Conservation (phyloP, 108 stramenopile genomes). For the Skeletonema grethae region DNA sequence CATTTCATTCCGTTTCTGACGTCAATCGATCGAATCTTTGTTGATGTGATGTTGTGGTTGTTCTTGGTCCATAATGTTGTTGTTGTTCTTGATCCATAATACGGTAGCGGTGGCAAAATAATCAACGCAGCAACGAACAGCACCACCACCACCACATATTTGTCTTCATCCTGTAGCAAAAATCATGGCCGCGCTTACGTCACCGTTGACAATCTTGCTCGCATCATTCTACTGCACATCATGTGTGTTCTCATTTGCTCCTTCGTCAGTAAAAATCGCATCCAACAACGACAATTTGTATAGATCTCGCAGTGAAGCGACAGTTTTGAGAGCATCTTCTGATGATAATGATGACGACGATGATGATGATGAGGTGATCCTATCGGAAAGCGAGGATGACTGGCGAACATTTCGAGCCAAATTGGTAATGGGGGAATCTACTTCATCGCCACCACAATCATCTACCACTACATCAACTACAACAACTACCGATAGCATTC, state of each 20-base stretch:
- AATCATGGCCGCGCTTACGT: not conserved
- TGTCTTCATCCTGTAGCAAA: too few relatives aligned
- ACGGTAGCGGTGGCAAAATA: too few relatives aligned
- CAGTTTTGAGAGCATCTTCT: conserved; percentile 8
- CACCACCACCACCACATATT: not conserved
- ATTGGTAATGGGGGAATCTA: conserved; percentile 62
- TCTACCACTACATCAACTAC: not conserved
- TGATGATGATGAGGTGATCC: conserved; percentile 32
- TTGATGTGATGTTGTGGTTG: too few relatives aligned
- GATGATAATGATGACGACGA: conserved; percentile 57
- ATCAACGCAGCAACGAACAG: too few relatives aligned
- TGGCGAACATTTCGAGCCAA: conserved; percentile 87
- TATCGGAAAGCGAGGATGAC: conserved; percentile 45
- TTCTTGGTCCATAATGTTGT: too few relatives aligned
- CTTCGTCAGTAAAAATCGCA: not conserved
- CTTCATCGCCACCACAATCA: conserved; percentile 11
- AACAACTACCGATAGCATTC: conserved; percentile 19
- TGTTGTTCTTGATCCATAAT: too few relatives aligned
- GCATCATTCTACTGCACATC: conserved; percentile 1
- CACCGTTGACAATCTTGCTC: not conserved
- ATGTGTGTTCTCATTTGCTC: not conserved
- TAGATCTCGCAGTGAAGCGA: not conserved
- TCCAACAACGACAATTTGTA: not conserved
- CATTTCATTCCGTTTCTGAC: too few relatives aligned
- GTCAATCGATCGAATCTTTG: too few relatives aligned